These are phyloP conservation scores for Phycomyces blakesleeanus DNA, from an alignment of 192 early-diverging fungal species.

Conservation along the genomic window DNA sequence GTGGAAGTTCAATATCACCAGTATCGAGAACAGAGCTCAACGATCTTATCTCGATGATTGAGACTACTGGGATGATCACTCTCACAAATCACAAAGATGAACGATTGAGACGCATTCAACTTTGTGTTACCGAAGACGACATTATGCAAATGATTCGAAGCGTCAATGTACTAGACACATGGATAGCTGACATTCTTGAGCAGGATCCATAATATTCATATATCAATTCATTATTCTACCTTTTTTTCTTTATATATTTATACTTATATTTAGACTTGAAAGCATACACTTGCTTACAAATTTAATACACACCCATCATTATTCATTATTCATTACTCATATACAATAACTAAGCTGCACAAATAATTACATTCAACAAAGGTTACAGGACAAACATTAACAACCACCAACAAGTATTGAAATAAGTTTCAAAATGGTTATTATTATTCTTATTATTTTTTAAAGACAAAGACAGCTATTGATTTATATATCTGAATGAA, in stretches of 20 bases:
- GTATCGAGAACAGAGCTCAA: constrained; percentile 74
- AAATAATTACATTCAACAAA: too few relatives aligned
- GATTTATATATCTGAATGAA: too few relatives aligned
- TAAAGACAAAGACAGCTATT: too few relatives aligned
- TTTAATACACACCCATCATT: too few relatives aligned
- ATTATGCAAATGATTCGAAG: constrained; percentile 18
- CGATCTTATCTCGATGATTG: constrained; percentile 70
- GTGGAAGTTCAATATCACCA: constrained; percentile 49
- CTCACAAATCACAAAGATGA: constrained; percentile 42
- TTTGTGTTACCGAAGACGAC: constrained; percentile 24
- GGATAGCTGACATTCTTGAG: neutral
- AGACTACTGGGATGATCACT: constrained; percentile 64
- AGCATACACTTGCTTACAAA: too few relatives aligned
- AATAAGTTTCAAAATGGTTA: too few relatives aligned
- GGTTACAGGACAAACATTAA: neutral
- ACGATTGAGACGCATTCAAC: constrained; percentile 30
- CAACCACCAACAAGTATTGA: neutral
- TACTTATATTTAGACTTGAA: neutral
- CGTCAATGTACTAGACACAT: neutral
- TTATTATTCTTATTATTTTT: too few relatives aligned
- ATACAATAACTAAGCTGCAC: too few relatives aligned
- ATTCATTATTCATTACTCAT: too few relatives aligned
- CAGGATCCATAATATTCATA: neutral
- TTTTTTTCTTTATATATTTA: neutral
- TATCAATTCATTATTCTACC: neutral